Percentiles rank a stretch among this genome's conserved stretches.
phyloP scores from a whole-genome alignment of 192 early-diverging fungal species.

The Coemansia sp. region DNA sequence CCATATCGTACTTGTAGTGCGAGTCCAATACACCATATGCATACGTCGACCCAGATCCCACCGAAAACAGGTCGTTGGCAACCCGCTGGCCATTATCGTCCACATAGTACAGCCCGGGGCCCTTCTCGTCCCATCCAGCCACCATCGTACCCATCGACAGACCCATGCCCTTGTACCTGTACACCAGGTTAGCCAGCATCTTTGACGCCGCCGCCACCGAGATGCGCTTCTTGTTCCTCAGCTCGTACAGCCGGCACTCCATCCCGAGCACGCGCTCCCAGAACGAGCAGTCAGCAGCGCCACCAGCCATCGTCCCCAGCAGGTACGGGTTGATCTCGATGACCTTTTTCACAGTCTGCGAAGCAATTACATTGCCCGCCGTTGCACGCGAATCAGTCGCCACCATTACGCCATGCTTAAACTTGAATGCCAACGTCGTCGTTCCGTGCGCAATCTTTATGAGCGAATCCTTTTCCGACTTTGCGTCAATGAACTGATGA shows the following conservation, averaged over 20 bases:
- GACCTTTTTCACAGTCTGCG: constrained; percentile 96
- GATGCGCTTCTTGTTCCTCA: constrained; percentile 98
- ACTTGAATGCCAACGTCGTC: constrained; percentile 98
- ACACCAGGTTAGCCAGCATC: constrained; percentile 95
- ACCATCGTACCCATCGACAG: constrained; percentile 99
- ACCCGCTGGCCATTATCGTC: constrained; percentile 94
- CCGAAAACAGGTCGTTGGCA: constrained; percentile 89
- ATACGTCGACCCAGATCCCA: constrained; percentile 98
- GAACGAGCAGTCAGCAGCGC: constrained; percentile 97
- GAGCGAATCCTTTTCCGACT: constrained; percentile 72
- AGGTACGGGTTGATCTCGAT: constrained; percentile 99
- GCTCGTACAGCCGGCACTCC: constrained; percentile 91
- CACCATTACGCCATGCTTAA: constrained; percentile 91
- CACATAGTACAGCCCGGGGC: constrained; percentile 94
- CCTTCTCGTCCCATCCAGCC: constrained; percentile 93
- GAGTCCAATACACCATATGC: constrained; percentile 98
- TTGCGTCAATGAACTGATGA: constrained; percentile 76
- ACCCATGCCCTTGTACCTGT: constrained; percentile 98
- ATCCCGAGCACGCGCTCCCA: constrained; percentile 98
- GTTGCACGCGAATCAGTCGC: constrained; percentile 97
- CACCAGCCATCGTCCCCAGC: constrained; percentile 99
- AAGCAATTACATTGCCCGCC: constrained; percentile 77
- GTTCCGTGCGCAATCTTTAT: constrained; percentile 97
- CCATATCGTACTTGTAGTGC: constrained; percentile 83
- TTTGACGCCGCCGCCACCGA: constrained; percentile 98